These are phyloP conservation scores for Acacia concinna DNA, from an alignment of 331 rosid species.

Conservation along the genomic window DNA sequence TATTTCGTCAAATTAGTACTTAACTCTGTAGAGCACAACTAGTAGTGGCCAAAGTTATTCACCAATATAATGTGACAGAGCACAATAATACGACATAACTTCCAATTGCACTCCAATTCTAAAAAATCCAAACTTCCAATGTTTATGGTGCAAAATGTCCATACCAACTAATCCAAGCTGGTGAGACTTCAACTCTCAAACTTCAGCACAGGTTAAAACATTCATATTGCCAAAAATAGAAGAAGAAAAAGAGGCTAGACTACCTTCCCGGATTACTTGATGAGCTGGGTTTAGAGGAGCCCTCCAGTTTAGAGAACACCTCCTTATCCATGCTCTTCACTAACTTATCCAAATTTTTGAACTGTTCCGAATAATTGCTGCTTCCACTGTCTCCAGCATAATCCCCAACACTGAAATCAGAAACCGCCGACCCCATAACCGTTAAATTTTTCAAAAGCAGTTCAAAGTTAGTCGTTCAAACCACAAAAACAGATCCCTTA, in stretches of 20 bases:
- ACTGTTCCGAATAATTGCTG: constrained; percentile 63
- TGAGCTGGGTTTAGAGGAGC: constrained; percentile 41
- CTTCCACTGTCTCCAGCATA: constrained; percentile 58
- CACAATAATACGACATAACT: not conserved
- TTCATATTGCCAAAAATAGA: not conserved
- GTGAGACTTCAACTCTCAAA: not conserved
- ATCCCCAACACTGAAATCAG: constrained; percentile 62
- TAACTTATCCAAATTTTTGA: constrained; percentile 67
- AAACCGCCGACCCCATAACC: not conserved
- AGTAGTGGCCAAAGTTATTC: constrained; percentile 3
- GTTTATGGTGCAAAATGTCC: too few species aligned
- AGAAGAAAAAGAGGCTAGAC: not conserved
- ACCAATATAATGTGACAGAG: not conserved
- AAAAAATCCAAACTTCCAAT: constrained; percentile 7
- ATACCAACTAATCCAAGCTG: not conserved
- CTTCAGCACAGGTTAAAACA: not conserved
- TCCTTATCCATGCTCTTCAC: constrained; percentile 51
- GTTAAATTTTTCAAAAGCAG: not conserved
- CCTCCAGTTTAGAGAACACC: constrained; percentile 60
- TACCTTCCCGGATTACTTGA: constrained; percentile 54
- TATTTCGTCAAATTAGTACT: not conserved
- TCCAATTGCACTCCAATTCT: not conserved
- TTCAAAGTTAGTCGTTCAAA: not conserved
- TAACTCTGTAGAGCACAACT: not conserved
- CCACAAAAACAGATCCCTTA: constrained; percentile 21